Percentiles rank a stretch among this genome's conserved stretches.
Conservation (phyloP, 2,329 filamentous ascomycete genomes). For the Beauveria scarabaeidicola region DNA sequence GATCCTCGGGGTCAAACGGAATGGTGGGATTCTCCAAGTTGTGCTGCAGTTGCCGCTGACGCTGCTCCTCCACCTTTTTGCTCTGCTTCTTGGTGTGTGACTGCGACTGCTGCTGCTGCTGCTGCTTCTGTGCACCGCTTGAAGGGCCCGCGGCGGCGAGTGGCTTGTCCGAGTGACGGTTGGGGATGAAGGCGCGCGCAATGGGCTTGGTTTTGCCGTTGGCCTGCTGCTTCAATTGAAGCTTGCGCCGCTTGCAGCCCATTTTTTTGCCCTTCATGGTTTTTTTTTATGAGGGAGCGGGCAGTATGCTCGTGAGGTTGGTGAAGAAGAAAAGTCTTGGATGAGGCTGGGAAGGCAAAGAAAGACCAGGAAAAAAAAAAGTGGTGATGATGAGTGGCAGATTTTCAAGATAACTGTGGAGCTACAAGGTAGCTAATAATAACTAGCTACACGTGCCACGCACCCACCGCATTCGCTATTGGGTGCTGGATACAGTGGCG, state of each 20-base stretch:
- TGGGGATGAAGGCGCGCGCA: constrained; percentile 1
- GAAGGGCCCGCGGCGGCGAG: neutral
- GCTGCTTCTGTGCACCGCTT: neutral
- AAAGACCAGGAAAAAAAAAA: neutral
- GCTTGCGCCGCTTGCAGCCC: constrained; percentile 9
- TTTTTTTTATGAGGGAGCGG: too few species aligned
- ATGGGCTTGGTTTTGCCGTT: neutral
- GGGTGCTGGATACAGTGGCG: too few species aligned
- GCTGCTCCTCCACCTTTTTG: constrained; percentile 14
- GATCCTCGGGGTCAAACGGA: constrained; percentile 57
- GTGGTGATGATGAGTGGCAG: neutral
- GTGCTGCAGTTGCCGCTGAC: constrained; percentile 16
- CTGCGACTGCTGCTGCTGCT: neutral
- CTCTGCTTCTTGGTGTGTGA: neutral
- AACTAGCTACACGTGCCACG: too few species aligned
- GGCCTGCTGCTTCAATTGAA: neutral
- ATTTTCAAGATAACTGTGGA: too few species aligned
- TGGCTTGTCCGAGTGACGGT: constrained; percentile 9
- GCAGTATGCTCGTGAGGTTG: too few species aligned
- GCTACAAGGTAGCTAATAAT: neutral
- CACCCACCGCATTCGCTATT: too few species aligned
- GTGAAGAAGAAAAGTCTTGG: neutral
- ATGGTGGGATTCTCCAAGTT: constrained; percentile 41
- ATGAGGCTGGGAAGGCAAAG: neutral
- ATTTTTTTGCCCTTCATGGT: neutral